Conservation (phyloP, 352 stramenopile species). For the Globisporangium rhizosaccharum region DNA sequence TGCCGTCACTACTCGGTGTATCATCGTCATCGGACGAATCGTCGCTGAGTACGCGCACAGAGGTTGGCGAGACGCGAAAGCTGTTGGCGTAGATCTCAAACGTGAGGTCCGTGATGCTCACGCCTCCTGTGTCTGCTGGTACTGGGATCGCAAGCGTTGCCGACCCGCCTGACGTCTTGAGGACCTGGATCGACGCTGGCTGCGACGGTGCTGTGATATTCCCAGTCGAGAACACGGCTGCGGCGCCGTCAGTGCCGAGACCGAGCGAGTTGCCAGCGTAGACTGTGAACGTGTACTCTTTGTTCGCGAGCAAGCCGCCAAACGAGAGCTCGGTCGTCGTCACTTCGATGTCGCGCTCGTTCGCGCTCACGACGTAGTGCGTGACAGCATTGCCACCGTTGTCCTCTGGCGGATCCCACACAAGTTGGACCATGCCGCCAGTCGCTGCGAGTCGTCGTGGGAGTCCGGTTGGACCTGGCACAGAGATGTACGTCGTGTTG, state of each 20-base stretch:
- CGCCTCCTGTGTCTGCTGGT: slow-evolving; percentile 40
- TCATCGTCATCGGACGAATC: too few species aligned
- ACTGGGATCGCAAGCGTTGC: slow-evolving; percentile 24
- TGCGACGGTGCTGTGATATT: slow-evolving; percentile 20
- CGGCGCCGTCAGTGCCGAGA: slow-evolving; percentile 23
- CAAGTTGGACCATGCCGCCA: slow-evolving; percentile 35
- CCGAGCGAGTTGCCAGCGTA: slow-evolving; percentile 43
- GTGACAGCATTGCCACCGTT: slow-evolving; percentile 43
- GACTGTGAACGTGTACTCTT: slow-evolving; percentile 42
- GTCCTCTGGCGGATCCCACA: slow-evolving; percentile 42
- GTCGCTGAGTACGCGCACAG: slow-evolving; percentile 6
- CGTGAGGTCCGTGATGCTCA: slow-evolving; percentile 17
- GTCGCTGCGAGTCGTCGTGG: slow-evolving; percentile 18
- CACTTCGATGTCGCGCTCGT: slow-evolving; percentile 9
- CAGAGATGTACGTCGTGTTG: slow-evolving; percentile 39
- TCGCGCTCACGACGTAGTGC: slow-evolving; percentile 31
- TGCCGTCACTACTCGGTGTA: neutral
- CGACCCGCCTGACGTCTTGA: slow-evolving; percentile 30
- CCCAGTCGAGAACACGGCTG: slow-evolving; percentile 22
- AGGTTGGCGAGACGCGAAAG: slow-evolving; percentile 16
- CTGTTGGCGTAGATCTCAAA: slow-evolving; percentile 44
- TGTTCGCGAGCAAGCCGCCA: slow-evolving; percentile 33
- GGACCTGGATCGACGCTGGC: slow-evolving; percentile 22
- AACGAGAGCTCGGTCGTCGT: slow-evolving; percentile 14
- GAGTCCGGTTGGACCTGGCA: slow-evolving; percentile 32